Conservation (phyloP, 1,139 yeast species). For the Taphrina pruni region DNA sequence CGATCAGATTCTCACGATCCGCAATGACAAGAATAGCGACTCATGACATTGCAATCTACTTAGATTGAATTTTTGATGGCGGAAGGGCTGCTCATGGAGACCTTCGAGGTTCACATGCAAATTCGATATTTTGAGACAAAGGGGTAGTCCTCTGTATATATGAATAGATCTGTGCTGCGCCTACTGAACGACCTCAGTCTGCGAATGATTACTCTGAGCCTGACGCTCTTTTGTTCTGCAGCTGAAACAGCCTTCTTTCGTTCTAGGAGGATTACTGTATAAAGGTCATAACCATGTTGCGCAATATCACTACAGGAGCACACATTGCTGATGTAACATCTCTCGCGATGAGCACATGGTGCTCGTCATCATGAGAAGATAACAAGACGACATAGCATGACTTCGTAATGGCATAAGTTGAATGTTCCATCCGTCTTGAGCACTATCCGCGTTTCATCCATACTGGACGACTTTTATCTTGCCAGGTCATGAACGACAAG, state of each 20-base stretch:
- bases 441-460: background rate
- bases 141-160: background rate
- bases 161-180: background rate
- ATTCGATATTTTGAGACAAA: background rate
- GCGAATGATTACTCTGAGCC: background rate
- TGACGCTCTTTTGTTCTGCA: background rate
- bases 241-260: background rate
- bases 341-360: background rate
- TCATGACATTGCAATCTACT: conserved; percentile 11
- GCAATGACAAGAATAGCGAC: conserved; percentile 12
- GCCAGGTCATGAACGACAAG: background rate
- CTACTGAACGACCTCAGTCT: background rate
- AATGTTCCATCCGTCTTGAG: background rate
- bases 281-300: background rate
- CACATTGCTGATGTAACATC: background rate
- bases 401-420: background rate
- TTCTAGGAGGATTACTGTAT: background rate
- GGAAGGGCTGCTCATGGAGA: background rate
- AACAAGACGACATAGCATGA: background rate
- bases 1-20: conserved; percentile 20
- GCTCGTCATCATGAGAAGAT: background rate
- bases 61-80: conserved; percentile 9
- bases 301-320: background rate
- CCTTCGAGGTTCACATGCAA: background rate
- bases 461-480: background rate